Conservation (phyloP, 108 stramenopile species). For the Aurantiochytrium sp. region DNA sequence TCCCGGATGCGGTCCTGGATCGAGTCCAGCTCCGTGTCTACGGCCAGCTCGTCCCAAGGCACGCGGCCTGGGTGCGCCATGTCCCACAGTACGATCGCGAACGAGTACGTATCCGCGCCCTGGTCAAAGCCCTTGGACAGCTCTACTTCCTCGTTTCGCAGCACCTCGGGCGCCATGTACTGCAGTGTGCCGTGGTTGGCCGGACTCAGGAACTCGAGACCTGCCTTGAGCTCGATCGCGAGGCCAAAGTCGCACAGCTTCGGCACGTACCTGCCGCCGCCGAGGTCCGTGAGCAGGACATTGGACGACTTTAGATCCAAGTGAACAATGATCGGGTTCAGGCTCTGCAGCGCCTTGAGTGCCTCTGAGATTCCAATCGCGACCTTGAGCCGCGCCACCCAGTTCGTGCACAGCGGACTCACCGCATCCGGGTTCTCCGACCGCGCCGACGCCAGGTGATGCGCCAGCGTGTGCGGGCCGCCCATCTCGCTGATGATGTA, state of each 20-base stretch:
- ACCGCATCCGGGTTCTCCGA: background rate
- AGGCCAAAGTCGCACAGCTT: slow-evolving; percentile 29
- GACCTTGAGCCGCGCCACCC: slow-evolving; percentile 25
- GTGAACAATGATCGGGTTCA: slow-evolving; percentile 21
- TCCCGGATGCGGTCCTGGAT: background rate
- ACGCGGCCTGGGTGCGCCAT: slow-evolving; percentile 28
- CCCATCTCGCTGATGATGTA: background rate
- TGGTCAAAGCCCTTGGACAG: slow-evolving; percentile 18
- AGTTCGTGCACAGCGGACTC: background rate
- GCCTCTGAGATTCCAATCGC: slow-evolving; percentile 1
- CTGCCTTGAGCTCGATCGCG: background rate
- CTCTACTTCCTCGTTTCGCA: slow-evolving; percentile 6
- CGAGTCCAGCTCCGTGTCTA: background rate
- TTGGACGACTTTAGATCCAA: background rate
- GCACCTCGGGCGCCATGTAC: slow-evolving; percentile 16
- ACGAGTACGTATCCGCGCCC: background rate
- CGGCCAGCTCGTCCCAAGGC: slow-evolving; percentile 13
- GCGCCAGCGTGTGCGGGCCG: background rate
- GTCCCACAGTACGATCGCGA: slow-evolving; percentile 18
- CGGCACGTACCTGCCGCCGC: background rate
- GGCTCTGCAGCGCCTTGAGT: background rate
- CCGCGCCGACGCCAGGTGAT: background rate
- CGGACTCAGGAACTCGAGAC: background rate
- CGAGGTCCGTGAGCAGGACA: background rate
- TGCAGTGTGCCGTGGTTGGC: slow-evolving; percentile 28